Evolutionary conservation across 306 rosid species (phyloP), one percentile per base, ranked within the genome.

Genomic region (Ceratonia siliqua): DNA sequence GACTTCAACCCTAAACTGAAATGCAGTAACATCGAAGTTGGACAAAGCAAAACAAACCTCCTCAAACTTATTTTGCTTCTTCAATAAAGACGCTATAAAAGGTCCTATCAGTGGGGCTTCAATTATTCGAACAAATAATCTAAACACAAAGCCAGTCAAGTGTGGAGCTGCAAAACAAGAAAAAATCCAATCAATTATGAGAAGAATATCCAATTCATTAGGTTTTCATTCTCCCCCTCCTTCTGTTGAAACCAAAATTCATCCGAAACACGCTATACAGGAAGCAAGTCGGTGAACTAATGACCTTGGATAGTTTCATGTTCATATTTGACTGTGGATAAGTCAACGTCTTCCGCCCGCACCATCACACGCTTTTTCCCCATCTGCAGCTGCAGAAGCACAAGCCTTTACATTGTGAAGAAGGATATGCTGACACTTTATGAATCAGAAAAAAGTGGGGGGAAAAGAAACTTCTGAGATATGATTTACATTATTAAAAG

Each of bases 81-180:
- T 91, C 84, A 94, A 48, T 6, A 17, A 0, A 78, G 85, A 82
- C 0, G 89, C 17, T 0, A 91, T 42, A 5, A 65, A n/a, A 75
- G 97, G 78, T 38, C 98, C 97, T 48, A 94, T 39, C 11, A 87
- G 36, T 2, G 97, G 96, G 12, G 78, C 21, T 82, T 94, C 97
- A 2, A 85, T 5, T 5, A 91, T 71, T 85, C 86, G 80, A 59
- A 89, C 94, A 71, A 89, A 89, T 0, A 91, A 41, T 83, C 91
- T 86, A 62, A 94, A 78, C 15, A 27, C 12, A 24, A 87, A 87
- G 6, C 98, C 98, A 48, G 89, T 87, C 92, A 94, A 80, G 86
- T 88, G 97, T 1, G 98, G 98, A 75, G 98, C 97, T 94, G 87
- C 82, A 74, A 79, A 43, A 76, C 48, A 67, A 45, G 50, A n/a